Evolutionary conservation across 768 basidiomycete genomes (phyloP).

Genomic region (Termitomyces sp.): DNA sequence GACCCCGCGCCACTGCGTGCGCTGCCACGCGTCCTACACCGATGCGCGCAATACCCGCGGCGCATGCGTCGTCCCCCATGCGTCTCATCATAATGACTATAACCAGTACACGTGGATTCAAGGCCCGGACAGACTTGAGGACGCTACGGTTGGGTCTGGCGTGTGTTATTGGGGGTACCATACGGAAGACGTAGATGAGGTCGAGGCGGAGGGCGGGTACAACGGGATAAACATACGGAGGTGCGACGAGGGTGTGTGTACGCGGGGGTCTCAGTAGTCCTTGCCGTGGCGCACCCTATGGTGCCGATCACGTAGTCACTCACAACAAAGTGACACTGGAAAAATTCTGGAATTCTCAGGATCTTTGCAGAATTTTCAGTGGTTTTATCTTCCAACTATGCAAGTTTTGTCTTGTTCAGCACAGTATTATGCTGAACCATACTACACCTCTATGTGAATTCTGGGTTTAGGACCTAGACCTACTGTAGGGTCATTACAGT

Average conservation of each 20-base stretch:
- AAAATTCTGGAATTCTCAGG: too few relatives aligned
- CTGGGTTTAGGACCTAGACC: too few relatives aligned
- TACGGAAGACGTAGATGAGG: conserved; percentile 8
- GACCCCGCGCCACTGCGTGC: conserved; percentile 8
- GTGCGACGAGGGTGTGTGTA: conserved; percentile 6
- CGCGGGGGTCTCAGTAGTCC: neutral
- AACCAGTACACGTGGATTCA: neutral
- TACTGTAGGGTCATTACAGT: too few relatives aligned
- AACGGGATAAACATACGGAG: conserved; percentile 4
- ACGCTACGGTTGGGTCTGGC: neutral
- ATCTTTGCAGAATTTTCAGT: too few relatives aligned
- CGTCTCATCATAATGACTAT: neutral
- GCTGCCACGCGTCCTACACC: conserved; percentile 10
- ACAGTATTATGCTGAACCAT: too few relatives aligned
- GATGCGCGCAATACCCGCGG: conserved; percentile 3
- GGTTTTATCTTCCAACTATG: too few relatives aligned
- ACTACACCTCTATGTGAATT: too few relatives aligned
- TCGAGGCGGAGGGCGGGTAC: conserved; percentile 7
- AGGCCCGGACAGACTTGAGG: neutral
- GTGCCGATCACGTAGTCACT: too few relatives aligned
- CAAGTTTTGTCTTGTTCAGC: too few relatives aligned
- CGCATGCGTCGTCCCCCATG: conserved; percentile 9
- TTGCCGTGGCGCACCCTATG: too few relatives aligned
- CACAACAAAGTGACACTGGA: too few relatives aligned
- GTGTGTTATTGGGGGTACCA: conserved; percentile 10